phyloP scores from a whole-genome alignment of 331 rosid genomes.

The Arachis monticola region DNA sequence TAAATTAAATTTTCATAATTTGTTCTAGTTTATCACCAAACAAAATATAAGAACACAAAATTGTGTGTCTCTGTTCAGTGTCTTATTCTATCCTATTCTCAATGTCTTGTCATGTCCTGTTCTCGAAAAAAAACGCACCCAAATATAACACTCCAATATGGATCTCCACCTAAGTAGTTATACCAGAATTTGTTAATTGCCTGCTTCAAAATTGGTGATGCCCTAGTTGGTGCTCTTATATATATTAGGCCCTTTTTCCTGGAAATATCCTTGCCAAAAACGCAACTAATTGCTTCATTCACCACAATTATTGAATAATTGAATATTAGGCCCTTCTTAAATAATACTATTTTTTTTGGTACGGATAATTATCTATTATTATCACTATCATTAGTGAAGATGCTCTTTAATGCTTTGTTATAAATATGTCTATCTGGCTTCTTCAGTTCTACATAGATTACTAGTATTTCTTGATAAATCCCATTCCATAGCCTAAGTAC shows the following conservation, averaged over 20 bases:
- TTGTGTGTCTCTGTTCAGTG: too few species aligned
- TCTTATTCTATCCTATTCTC: too few species aligned
- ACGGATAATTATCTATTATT: too few species aligned
- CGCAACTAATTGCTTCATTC: conserved; percentile 23
- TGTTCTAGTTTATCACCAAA: too few species aligned
- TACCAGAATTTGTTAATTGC: neutral
- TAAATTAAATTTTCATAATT: too few species aligned
- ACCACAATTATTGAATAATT: neutral
- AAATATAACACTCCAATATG: conserved; percentile 11
- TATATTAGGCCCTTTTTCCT: neutral
- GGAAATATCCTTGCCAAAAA: conserved; percentile 12
- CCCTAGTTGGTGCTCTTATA: conserved; percentile 41
- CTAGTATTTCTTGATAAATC: neutral
- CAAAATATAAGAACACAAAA: too few species aligned
- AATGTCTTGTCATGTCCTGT: too few species aligned
- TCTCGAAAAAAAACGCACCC: too few species aligned
- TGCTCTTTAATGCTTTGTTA: conserved; percentile 30
- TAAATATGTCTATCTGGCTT: conserved; percentile 21
- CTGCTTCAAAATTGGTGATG: conserved; percentile 50
- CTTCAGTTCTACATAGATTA: conserved; percentile 4
- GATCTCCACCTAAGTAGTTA: conserved; percentile 34
- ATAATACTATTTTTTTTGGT: neutral
- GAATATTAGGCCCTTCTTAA: too few species aligned
- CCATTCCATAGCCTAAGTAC: neutral
- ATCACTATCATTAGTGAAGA: neutral